Base-by-base conservation (phyloP, 2,329 filamentous ascomycete genomes). In the Colletotrichum spaethianum region DNA sequence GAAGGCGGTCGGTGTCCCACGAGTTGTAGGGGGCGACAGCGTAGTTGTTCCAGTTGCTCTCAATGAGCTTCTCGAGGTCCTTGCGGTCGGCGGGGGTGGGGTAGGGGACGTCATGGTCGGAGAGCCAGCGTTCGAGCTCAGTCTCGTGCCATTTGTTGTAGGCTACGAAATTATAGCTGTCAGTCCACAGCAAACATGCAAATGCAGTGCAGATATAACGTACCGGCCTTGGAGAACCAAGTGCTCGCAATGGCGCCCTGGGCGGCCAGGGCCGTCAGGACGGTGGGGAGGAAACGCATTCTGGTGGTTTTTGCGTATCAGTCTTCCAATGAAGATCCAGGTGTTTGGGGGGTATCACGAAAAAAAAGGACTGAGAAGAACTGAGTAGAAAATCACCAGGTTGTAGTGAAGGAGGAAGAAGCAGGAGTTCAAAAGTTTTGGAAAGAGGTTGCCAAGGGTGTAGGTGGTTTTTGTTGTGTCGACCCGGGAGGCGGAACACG, bases 81-180 rank as follows among this genome's bases (percentile, higher is more conserved):
- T 96, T 97, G 79, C 96, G 94, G 83, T 98, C 95, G 60, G 96
- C 91, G 14, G 95, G 91, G 14, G 91, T 92, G n/a, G 96, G 95
- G 82, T 98, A 95, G 12, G 96, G 94, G 70, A 99, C 88, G 81
- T 95, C 91, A 84, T 98, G 90, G 81, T 99, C 96, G 38, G 93
- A 93, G 61, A 99, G 91, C 96, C 96, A 99, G 79, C 95, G 91
- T 86, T 99, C 96, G 38, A 99, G 91, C 88, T 99, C 96, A 28
- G 94, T 97, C 87, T 98, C 93, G 79, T 98, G 96, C 96, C 96
- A 99, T 82, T 96, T 98, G 86, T 98, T 98, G 88, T 98, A 98
- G 20, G 93, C 96, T 98, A 79, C 60, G 26, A 38, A 9, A 20
- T 71, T 72, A 74, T 74, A 1, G 2, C 20, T 33, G 55, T 61